phyloP scores from a whole-genome alignment of 2,329 filamentous ascomycete species.

The Ophiostoma sp. region DNA sequence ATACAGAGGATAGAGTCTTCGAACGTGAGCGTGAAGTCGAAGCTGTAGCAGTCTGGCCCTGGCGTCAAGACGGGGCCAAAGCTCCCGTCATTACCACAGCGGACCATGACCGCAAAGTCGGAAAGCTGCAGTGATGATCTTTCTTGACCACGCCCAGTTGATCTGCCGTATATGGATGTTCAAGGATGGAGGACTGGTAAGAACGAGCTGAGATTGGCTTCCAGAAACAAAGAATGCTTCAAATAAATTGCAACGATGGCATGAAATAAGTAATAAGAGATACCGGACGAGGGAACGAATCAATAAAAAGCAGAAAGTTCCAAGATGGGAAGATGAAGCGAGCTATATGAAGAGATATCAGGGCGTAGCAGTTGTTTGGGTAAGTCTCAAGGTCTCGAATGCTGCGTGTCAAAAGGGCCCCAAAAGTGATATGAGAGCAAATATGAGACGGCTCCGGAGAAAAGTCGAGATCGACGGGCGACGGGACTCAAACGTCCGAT shows the following conservation, averaged over 20 bases:
- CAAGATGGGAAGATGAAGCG: background rate
- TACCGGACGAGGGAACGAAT: background rate
- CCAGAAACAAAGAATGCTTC: background rate
- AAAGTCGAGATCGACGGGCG: conserved; percentile 10
- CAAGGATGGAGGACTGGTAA: background rate
- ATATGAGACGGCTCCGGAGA: background rate
- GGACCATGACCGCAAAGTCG: conserved; percentile 21
- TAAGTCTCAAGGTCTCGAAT: background rate
- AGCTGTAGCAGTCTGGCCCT: conserved; percentile 26
- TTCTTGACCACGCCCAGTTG: background rate
- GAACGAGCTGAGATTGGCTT: background rate
- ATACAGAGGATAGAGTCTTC: conserved; percentile 28
- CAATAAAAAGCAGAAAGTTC: background rate
- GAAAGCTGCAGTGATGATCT: background rate
- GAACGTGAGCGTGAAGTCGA: conserved; percentile 31
- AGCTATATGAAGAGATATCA: conserved; percentile 7
- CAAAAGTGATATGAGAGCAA: background rate
- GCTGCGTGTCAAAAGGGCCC: background rate
- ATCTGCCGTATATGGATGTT: background rate
- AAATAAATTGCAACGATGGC: background rate
- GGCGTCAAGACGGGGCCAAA: conserved; percentile 28
- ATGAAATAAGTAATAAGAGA: background rate
- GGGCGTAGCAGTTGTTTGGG: background rate
- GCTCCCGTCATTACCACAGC: conserved; percentile 24
- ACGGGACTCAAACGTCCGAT: conserved; percentile 22